phyloP scores from a whole-genome alignment of 768 basidiomycete genomes.

The Trichaptum fuscoviolaceum region DNA sequence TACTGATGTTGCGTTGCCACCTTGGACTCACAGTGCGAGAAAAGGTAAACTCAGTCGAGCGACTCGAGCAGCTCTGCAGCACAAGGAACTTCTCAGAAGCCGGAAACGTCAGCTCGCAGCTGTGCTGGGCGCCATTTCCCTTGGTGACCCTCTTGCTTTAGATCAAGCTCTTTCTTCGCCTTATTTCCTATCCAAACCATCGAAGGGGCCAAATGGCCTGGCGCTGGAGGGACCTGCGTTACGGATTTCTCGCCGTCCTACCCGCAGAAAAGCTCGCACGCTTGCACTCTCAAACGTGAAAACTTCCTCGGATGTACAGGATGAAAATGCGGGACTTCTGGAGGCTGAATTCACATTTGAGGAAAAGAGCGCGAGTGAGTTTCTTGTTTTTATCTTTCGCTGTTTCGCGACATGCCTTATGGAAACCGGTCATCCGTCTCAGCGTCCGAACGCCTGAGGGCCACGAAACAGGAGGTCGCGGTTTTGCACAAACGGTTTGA shows the following conservation, averaged over 20 bases:
- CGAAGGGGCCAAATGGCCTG: neutral
- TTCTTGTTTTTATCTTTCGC: conserved; percentile 19
- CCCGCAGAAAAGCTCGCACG: conserved; percentile 28
- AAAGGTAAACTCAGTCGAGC: conserved; percentile 50
- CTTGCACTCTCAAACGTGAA: conserved; percentile 4
- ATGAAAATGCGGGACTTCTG: neutral
- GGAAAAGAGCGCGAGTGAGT: conserved; percentile 71
- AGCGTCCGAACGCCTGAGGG: conserved; percentile 71
- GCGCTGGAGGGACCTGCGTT: conserved; percentile 39
- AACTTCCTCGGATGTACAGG: neutral
- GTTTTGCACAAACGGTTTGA: conserved; percentile 65
- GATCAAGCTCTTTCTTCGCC: conserved; percentile 68
- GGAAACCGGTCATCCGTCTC: conserved; percentile 22
- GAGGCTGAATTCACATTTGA: conserved; percentile 51
- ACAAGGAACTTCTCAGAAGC: conserved; percentile 66
- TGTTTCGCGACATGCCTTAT: conserved; percentile 10
- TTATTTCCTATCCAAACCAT: conserved; percentile 20
- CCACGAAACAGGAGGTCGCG: conserved; percentile 65
- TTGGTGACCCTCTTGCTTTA: conserved; percentile 65
- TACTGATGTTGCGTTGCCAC: conserved; percentile 7
- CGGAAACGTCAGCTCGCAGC: conserved; percentile 68
- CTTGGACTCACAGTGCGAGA: conserved; percentile 10
- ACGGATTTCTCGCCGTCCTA: conserved; percentile 45
- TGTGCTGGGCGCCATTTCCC: conserved; percentile 61
- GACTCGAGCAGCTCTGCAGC: conserved; percentile 64